Base-by-base conservation (phyloP, 192 early-diverging fungal species). In the Entomortierella parvispora region DNA sequence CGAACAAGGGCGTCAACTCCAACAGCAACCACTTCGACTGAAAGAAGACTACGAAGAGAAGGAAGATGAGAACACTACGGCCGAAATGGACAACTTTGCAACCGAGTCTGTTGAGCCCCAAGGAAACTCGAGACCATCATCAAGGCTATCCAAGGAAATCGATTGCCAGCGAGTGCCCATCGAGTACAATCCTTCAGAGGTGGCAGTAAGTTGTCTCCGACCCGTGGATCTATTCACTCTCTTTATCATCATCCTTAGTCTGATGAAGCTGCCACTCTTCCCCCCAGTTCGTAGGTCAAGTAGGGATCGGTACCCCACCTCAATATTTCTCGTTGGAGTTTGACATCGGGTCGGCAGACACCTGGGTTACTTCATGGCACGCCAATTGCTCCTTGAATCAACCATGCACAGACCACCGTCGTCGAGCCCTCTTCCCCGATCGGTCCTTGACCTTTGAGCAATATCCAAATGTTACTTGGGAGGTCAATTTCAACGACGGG, bases 291-390 rank as follows among this genome's bases (percentile, higher is more conserved):
- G 28, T 81, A 31, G 89, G 88, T 40, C 65, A 77, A 10, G 85
- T 92, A 31, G 83, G 84, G 7, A 74, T 92, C 9, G 90, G 89
- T 50, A 87, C 86, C 2, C 90, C 91, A 4, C 82, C 81, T 20
- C 89, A 89, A 56, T 74, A 74, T 26, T 90, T 90, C 44, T 82
- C 82, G 9, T 78, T 90, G 53, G 66, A 68, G 25, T 68, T 68
- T 25, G 91, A 92, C 67, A 92, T 90, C 1, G 91, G 90, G 6
- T 88, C 86, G 7, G 68, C 86, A 10, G 88, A 90, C 69, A 79
- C 90, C 42, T 91, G 91, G 90, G 42, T 85, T 4, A 66, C 84
- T 0, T 20, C 23, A 23, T 33, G 25, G 5, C 25, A 40, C 10
- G 66, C 66, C 12, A 68, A 68, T 11, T 68, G 67, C 26, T 37